Evolutionary conservation across 208 protist genomes (phyloP).

Genomic region (Trypanosoma cruzi): DNA sequence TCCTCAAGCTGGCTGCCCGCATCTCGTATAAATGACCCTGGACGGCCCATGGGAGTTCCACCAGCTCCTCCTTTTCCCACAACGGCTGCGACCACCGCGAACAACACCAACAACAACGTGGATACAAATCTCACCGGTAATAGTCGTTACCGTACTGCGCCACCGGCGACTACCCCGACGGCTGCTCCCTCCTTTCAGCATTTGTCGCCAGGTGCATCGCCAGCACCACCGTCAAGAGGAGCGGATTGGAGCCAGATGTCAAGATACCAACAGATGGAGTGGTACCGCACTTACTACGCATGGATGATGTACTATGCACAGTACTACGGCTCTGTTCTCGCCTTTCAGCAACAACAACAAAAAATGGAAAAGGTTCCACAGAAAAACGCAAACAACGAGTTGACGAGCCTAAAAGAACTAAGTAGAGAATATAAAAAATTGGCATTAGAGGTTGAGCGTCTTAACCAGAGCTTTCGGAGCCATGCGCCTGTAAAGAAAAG

Average conservation of each 20-base stretch:
- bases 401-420: slow-evolving; percentile 8
- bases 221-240: background rate
- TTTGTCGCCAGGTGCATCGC: background rate
- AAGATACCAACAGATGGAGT: slow-evolving; percentile 32
- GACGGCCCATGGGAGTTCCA: slow-evolving; percentile 13
- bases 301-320: slow-evolving; percentile 76
- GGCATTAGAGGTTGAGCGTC: slow-evolving; percentile 18
- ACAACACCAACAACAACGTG: background rate
- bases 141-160: background rate
- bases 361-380: background rate
- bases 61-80: background rate
- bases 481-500: background rate
- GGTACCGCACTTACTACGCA: slow-evolving; percentile 61
- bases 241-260: slow-evolving; percentile 25
- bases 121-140: background rate
- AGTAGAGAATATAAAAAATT: slow-evolving; percentile 20
- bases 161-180: slow-evolving; percentile 22
- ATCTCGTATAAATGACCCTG: background rate
- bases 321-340: slow-evolving; percentile 37
- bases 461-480: slow-evolving; percentile 5
- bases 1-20: background rate
- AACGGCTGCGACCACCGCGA: background rate
- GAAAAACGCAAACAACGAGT: background rate
- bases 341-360: slow-evolving; percentile 11
- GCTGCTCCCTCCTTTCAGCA: slow-evolving; percentile 21